phyloP scores from a whole-genome alignment of 129 eudicot genomes.

The Kitagawia praeruptora region DNA sequence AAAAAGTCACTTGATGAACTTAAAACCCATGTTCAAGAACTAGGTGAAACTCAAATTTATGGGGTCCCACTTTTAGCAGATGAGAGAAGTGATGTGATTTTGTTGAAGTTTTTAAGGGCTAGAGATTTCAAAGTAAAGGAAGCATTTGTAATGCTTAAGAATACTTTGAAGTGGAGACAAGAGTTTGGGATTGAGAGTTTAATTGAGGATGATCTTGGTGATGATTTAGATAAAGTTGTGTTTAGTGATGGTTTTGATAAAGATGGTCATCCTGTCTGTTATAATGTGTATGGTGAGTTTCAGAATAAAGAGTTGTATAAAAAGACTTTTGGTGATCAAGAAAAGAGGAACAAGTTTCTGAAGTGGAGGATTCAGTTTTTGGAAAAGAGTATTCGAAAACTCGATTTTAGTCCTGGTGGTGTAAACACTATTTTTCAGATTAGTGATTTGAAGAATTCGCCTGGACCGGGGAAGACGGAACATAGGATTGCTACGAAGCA shows the following conservation, averaged over 20 bases:
- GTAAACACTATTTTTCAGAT: conserved; percentile 62
- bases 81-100: conserved; percentile 58
- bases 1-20: conserved; percentile 35
- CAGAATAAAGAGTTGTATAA: conserved; percentile 77
- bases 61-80: conserved; percentile 73
- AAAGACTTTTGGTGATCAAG: conserved; percentile 73
- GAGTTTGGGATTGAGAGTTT: conserved; percentile 62
- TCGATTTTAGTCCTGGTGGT: conserved; percentile 78
- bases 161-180: conserved; percentile 59
- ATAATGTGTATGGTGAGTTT: conserved; percentile 93
- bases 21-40: conserved; percentile 28
- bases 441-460: conserved; percentile 77
- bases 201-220: conserved; percentile 58
- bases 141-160: conserved; percentile 58
- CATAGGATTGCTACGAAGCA: conserved; percentile 59
- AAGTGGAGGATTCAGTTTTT: conserved; percentile 86
- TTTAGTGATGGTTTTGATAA: conserved; percentile 73
- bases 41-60: conserved; percentile 42
- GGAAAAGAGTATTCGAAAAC: conserved; percentile 73
- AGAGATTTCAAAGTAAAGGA: conserved; percentile 69
- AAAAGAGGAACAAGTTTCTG: conserved; percentile 53
- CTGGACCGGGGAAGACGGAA: conserved; percentile 80
- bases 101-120: conserved; percentile 74
- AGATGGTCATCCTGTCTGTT: conserved; percentile 75
- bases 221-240: conserved; percentile 80